Evolutionary conservation across 305 asterid genomes (phyloP).

Genomic region (Ruellia speciosa): DNA sequence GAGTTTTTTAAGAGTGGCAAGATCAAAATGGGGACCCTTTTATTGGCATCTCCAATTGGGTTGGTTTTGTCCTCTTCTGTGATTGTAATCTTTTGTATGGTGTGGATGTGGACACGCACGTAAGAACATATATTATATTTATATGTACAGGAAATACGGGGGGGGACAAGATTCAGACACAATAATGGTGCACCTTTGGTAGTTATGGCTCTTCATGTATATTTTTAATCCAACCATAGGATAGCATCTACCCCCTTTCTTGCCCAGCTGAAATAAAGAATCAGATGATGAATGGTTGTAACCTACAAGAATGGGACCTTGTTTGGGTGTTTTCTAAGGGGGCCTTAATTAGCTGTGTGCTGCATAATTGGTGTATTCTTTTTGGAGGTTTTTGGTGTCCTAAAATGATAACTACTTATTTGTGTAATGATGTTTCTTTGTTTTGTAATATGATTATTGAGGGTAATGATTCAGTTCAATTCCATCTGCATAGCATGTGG

Average conservation of each 20-base stretch:
- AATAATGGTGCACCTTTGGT: background rate
- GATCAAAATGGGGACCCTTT: background rate
- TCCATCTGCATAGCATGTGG: too few species aligned
- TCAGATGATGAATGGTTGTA: background rate
- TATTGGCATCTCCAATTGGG: background rate
- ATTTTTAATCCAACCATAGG: background rate
- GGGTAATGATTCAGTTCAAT: too few species aligned
- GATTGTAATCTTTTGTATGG: conserved; percentile 16
- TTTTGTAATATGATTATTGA: too few species aligned
- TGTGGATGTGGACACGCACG: conserved; percentile 25
- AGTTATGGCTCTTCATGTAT: background rate
- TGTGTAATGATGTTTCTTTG: background rate
- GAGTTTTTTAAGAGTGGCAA: background rate
- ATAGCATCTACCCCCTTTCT: background rate
- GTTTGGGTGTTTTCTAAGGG: background rate
- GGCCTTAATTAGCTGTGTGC: background rate
- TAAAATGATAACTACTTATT: too few species aligned
- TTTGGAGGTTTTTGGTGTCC: background rate
- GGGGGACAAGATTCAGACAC: background rate
- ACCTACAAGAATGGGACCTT: background rate
- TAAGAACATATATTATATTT: background rate
- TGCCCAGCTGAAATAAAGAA: background rate
- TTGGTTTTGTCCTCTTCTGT: conserved; percentile 11
- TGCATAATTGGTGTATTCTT: background rate
- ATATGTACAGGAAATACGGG: conserved; percentile 25